Base-by-base conservation (phyloP, 164 flowering plant genomes). In the Umbellularia californica region DNA sequence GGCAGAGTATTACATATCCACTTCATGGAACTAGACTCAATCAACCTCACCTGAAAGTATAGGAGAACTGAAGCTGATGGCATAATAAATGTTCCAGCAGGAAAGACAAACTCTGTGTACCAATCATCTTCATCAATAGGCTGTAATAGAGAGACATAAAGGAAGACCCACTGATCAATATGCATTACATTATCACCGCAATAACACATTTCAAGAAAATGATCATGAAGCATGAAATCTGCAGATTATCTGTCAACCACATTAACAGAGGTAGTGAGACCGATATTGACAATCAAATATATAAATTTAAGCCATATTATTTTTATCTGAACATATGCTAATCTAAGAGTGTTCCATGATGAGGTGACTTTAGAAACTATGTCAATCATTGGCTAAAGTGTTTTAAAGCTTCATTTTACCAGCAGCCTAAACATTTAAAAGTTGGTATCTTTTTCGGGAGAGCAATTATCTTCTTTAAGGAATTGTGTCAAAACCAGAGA, bases 1-100 rank as follows among this genome's bases (percentile, higher is more conserved):
- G 41, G 41, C 41, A 35, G 10, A 35, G 47, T 35, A 35, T 35
- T 35, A 5, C 58, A 19, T 17, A 12, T 7, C 15, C 22, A 19
- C 5, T 10, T 24, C 50, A 7, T 73, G 22, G 11, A 35, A 35
- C 47, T 3, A 71, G 15, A 63, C 13, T 41, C 19, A 17, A n/a
- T 23, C 14, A 24, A n/a, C 10, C 72, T 71, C 22, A 79, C 82
- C 74, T 80, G 82, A n/a, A 80, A 80, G 27, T 80, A 76, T 17
- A 80, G 72, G 23, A 76, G 66, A 24, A 76, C 70, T 17, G 79
- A 58, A 35, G 79, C 70, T 20, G 82, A 74, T 70, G 82, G 72
- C 13, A 77, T 41, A 0, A 51, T 72, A 69, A 80, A 17, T 5
- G 79, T 66, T 68, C 82, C 79, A 68, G 70, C 30, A 28, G 82